A percentile compares a stretch with the other conserved stretches of the same genome.
These are phyloP conservation scores for Knoxdaviesia capensis DNA, from an alignment of 2,329 filamentous ascomycete species.

Conservation along the genomic window DNA sequence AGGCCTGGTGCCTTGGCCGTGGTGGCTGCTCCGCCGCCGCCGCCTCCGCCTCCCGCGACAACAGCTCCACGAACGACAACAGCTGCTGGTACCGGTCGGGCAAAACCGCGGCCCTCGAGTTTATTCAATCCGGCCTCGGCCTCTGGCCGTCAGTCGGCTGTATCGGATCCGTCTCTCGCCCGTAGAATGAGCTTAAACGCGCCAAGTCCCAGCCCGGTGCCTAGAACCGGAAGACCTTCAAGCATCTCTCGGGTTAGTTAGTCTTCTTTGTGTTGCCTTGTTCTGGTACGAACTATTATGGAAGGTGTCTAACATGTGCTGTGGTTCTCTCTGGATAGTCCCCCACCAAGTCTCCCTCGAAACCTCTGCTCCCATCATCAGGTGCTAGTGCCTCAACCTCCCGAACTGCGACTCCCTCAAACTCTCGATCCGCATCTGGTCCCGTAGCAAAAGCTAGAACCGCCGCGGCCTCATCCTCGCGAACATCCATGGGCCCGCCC, in stretches of 20 bases:
- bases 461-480: constrained; percentile 25
- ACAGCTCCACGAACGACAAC: constrained; percentile 28
- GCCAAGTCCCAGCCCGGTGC: constrained; percentile 50
- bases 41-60: constrained; percentile 13
- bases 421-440: constrained; percentile 14
- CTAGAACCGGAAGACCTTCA: constrained; percentile 31
- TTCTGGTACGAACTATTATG: not conserved
- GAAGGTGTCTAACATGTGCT: not conserved
- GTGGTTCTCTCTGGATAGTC: constrained; percentile 26
- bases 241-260: constrained; percentile 35
- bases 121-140: constrained; percentile 28
- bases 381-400: constrained; percentile 30
- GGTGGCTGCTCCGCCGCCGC: constrained; percentile 11
- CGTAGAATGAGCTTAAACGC: constrained; percentile 53
- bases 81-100: constrained; percentile 16
- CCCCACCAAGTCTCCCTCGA: constrained; percentile 62
- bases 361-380: constrained; percentile 39
- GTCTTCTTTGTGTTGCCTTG: not conserved
- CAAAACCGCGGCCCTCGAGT: constrained; percentile 13
- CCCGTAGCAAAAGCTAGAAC: not conserved
- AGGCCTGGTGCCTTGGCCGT: constrained; percentile 48
- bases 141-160: too few relatives aligned
- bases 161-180: constrained; percentile 5
- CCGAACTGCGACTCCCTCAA: constrained; percentile 44
- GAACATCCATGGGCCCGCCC: constrained; percentile 51